Evolutionary conservation across 306 rosid species (phyloP).

Genomic region (Canavalia gladiata): DNA sequence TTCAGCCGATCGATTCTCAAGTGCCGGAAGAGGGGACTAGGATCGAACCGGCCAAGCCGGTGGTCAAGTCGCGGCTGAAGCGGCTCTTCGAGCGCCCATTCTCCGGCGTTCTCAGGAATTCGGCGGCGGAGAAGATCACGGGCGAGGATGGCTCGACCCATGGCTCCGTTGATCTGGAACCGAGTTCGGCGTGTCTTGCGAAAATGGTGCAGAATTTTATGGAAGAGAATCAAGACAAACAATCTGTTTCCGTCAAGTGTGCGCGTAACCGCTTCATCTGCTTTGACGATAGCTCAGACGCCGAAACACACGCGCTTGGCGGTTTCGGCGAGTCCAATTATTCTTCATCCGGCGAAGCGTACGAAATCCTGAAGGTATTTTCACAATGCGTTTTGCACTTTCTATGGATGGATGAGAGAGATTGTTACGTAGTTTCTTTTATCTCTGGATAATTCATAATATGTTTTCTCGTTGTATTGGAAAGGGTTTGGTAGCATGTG

Average conservation of each 20-base stretch:
- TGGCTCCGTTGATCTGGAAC: conserved; percentile 65
- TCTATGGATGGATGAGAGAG: background rate
- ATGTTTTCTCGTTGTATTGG: background rate
- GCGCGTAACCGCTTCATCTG: conserved; percentile 72
- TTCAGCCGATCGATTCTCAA: conserved; percentile 82
- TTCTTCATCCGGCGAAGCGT: conserved; percentile 58
- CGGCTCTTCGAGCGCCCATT: conserved; percentile 88
- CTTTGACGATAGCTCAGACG: conserved; percentile 63
- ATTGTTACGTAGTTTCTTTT: background rate
- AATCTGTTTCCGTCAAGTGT: conserved; percentile 56
- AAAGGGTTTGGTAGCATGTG: conserved; percentile 76
- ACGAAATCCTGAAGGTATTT: conserved; percentile 78
- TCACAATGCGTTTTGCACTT: background rate
- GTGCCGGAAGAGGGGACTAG: conserved; percentile 50
- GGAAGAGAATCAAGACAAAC: conserved; percentile 76
- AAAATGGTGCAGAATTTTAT: conserved; percentile 91
- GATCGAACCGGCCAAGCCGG: conserved; percentile 69
- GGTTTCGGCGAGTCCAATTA: conserved; percentile 57
- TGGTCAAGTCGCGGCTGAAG: conserved; percentile 76
- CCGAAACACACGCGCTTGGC: conserved; percentile 55
- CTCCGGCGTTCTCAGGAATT: conserved; percentile 60
- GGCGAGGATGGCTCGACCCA: conserved; percentile 49
- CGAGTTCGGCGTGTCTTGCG: conserved; percentile 76
- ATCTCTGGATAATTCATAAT: too few relatives aligned
- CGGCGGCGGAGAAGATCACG: conserved; percentile 57